phyloP scores from a whole-genome alignment of 202 grass and related monocot species.

The Thinopyrum obtusiflorum region DNA sequence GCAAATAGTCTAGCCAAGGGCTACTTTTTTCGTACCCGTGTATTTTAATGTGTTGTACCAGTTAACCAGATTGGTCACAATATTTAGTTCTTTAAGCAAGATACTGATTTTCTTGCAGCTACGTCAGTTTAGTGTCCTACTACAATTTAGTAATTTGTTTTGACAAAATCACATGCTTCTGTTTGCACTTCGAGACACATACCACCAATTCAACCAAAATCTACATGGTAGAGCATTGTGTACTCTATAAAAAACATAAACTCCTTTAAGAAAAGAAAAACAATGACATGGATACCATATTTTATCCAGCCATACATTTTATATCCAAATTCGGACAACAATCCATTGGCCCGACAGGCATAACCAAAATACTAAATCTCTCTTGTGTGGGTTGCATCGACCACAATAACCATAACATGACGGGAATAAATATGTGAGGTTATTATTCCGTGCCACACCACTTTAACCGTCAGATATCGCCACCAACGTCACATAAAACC shows the following conservation, averaged over 20 bases:
- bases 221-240: neutral
- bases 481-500: neutral
- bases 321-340: neutral
- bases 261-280: neutral
- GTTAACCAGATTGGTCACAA: neutral
- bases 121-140: neutral
- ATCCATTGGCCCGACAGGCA: neutral
- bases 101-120: neutral
- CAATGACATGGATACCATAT: neutral
- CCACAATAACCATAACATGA: neutral
- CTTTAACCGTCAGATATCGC: neutral
- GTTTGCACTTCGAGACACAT: neutral
- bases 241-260: neutral
- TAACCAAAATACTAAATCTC: neutral
- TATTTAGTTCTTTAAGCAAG: neutral
- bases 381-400: neutral
- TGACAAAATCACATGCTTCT: neutral
- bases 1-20: neutral
- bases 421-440: neutral
- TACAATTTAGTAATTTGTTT: neutral
- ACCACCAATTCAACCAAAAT: neutral
- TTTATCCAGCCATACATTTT: neutral
- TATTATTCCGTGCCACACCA: neutral
- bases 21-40: neutral
- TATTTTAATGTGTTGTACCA: neutral